These are phyloP conservation scores for Talaromyces sp. DNA, from an alignment of 2,329 filamentous ascomycete species.

Conservation along the genomic window DNA sequence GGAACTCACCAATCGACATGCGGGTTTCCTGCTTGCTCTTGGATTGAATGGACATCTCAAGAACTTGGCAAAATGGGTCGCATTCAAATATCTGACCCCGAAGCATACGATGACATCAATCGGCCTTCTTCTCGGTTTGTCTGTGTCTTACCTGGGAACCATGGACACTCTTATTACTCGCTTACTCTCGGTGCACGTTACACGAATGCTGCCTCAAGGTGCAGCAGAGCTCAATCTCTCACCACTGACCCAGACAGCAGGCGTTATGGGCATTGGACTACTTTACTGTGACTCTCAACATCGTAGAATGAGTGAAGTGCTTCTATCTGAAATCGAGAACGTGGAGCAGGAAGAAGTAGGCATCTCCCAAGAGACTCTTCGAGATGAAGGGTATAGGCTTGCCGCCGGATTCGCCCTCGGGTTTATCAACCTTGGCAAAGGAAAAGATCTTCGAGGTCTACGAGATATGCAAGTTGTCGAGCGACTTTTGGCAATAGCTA, in stretches of 20 bases:
- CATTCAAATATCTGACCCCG: constrained; percentile 97
- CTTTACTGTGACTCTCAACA: constrained; percentile 95
- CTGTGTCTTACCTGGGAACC: constrained; percentile 90
- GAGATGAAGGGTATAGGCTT: constrained; percentile 93
- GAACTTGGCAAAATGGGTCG: constrained; percentile 93
- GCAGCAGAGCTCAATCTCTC: constrained; percentile 93
- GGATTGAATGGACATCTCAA: constrained; percentile 95
- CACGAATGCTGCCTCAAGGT: constrained; percentile 85
- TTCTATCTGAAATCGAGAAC: constrained; percentile 95
- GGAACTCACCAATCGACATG: constrained; percentile 93
- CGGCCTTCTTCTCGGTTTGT: constrained; percentile 84
- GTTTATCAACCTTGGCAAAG: constrained; percentile 91
- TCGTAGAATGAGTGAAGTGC: constrained; percentile 96
- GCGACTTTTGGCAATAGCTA: constrained; percentile 78
- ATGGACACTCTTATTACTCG: constrained; percentile 97
- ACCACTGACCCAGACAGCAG: constrained; percentile 88
- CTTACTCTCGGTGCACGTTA: constrained; percentile 91
- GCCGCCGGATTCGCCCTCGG: constrained; percentile 92
- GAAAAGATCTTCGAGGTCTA: constrained; percentile 79
- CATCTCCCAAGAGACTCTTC: constrained; percentile 69
- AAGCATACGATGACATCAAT: constrained; percentile 99
- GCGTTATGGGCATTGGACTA: constrained; percentile 93
- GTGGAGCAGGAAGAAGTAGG: constrained; percentile 73
- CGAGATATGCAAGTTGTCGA: constrained; percentile 94
- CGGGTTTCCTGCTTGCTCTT: constrained; percentile 85